Evolutionary conservation across 352 stramenopile species (phyloP), one percentile per base, ranked within the genome.

Genomic region (Globisporangium yorkense): DNA sequence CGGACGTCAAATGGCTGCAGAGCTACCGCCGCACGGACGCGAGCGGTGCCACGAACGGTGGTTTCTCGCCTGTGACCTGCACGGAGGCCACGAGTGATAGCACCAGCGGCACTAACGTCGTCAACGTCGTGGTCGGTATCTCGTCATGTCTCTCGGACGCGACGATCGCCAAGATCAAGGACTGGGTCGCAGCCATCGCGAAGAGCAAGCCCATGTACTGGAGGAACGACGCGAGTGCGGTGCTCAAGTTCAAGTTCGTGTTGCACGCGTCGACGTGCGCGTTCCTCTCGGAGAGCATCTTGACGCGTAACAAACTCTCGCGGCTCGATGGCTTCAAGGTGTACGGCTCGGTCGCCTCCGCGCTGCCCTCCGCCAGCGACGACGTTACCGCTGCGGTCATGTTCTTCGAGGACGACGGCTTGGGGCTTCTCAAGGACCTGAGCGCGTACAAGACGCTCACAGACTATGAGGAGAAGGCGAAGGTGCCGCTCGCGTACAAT

Each of bases 171-270:
- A 46, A 10, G 37, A 65, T 65, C 47, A 39, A 21, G 18, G 27
- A 48, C 12, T 65, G 59, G 59, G 4, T 60, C 37, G 52, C 10
- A 5, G 31, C 15, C 3, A 54, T 65, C 52, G 48, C 44, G 2
- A 21, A 44, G 29, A 16, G 44, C 24, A 65, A 54, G 58, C 58
- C 54, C 45, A 60, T 39, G 18, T 13, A 21, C 7, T 41, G 44
- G 37, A 48, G 55, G 15, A 35, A 27, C 45, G 31, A 43, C 12
- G 47, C 20, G 15, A 65, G 58, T 15, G n/a, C 52, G n/a, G 52
- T 50, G 52, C 59, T 60, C 52, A 56, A 47, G 29, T 49, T 65
- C 16, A 27, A 24, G 45, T 60, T 65, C 21, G 52, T 56, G 35
- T 18, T 65, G 33, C 33, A 49, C 27, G 18, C 6, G 10, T 47